Conservation (phyloP, 2,329 filamentous ascomycete genomes). For the Aspergillus eucalypticola region DNA sequence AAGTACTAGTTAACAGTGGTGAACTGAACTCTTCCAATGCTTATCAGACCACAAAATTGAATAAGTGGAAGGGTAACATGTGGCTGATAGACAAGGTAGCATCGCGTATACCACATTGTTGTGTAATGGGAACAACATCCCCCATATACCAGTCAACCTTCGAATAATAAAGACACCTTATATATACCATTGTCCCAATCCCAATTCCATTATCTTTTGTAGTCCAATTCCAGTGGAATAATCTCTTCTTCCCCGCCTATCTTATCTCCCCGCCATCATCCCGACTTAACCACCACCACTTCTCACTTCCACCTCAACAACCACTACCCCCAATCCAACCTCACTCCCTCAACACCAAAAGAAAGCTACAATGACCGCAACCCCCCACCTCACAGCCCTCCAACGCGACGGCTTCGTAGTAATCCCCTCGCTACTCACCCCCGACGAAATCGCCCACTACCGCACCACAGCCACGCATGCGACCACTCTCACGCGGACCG, state of each 20-base stretch:
- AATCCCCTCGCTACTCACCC: constrained; percentile 64
- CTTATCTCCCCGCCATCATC: background rate
- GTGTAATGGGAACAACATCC: constrained; percentile 5
- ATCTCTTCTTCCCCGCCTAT: background rate
- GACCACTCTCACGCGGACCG: constrained; percentile 64
- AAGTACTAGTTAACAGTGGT: background rate
- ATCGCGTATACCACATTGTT: constrained; percentile 16
- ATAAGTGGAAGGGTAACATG: constrained; percentile 2
- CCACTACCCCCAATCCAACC: background rate
- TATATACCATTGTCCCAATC: background rate
- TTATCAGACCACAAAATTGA: background rate
- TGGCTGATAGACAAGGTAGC: constrained; percentile 11
- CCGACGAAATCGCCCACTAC: constrained; percentile 58
- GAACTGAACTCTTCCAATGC: background rate
- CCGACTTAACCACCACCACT: background rate
- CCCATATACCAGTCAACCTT: background rate
- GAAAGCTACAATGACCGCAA: constrained; percentile 23
- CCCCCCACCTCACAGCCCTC: constrained; percentile 56
- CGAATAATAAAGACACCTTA: background rate
- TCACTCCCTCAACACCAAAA: background rate
- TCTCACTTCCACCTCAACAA: background rate
- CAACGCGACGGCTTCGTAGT: constrained; percentile 74
- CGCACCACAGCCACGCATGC: constrained; percentile 60
- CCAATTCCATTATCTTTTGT: too few relatives aligned
- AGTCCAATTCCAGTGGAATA: background rate